phyloP scores from a whole-genome alignment of 345 rosid species.

The Eucalyptus shirleyi region DNA sequence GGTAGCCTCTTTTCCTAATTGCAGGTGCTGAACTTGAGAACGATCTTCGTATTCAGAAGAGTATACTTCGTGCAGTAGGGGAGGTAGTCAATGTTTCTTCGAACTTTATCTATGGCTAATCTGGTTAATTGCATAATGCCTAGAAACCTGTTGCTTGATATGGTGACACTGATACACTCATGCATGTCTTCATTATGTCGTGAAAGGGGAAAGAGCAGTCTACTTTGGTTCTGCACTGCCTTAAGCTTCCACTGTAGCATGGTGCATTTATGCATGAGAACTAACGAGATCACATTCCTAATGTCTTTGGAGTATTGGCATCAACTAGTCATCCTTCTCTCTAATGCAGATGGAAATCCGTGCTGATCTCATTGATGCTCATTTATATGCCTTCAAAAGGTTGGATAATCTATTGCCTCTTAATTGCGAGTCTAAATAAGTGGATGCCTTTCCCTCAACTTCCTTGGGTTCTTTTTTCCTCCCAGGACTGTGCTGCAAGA shows the following conservation, averaged over 20 bases:
- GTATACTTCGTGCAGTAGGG: constrained; percentile 73
- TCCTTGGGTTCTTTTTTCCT: neutral
- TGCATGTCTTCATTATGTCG: neutral
- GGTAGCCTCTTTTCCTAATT: neutral
- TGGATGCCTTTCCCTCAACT: neutral
- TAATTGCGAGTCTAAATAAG: neutral
- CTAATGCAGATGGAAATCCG: constrained; percentile 72
- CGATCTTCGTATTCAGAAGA: constrained; percentile 61
- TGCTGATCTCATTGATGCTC: constrained; percentile 95
- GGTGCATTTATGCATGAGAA: neutral
- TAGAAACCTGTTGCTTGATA: neutral
- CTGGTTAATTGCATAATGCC: neutral
- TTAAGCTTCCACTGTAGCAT: neutral
- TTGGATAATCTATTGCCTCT: constrained; percentile 6
- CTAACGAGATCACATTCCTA: neutral
- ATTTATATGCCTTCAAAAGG: constrained; percentile 98
- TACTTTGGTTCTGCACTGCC: neutral
- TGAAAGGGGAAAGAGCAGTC: neutral
- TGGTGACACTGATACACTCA: neutral
- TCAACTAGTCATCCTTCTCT: neutral
- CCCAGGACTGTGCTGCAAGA: constrained; percentile 70
- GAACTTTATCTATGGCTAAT: neutral
- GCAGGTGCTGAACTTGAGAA: constrained; percentile 77
- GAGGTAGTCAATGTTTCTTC: constrained; percentile 35
- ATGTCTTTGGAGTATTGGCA: neutral